These are phyloP conservation scores for Trichothecium roseum DNA, from an alignment of 2,329 filamentous ascomycete genomes.

Conservation along the genomic window DNA sequence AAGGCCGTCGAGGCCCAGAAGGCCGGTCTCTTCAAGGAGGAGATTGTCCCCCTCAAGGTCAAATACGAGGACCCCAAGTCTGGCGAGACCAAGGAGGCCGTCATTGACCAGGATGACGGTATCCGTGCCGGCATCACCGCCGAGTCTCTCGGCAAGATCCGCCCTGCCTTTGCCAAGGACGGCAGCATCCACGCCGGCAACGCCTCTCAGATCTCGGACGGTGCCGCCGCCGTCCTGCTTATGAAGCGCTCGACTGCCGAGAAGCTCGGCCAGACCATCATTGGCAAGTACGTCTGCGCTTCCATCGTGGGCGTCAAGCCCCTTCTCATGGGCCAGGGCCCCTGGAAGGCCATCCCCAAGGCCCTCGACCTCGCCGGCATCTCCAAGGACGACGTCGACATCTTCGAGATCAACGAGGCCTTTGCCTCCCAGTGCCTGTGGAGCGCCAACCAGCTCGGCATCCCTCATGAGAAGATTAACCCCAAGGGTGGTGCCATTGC, in stretches of 20 bases:
- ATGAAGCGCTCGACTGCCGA: constrained; percentile 93
- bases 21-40: constrained; percentile 81
- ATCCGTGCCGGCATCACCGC: constrained; percentile 75
- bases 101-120: constrained; percentile 78
- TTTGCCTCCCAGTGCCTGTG: constrained; percentile 93
- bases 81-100: constrained; percentile 73
- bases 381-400: constrained; percentile 81
- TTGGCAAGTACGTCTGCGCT: constrained; percentile 86
- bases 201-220: constrained; percentile 90
- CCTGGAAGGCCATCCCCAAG: constrained; percentile 91
- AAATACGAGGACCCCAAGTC: constrained; percentile 87
- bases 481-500: constrained; percentile 95
- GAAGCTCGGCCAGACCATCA: constrained; percentile 73
- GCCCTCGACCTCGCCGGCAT: constrained; percentile 83
- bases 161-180: constrained; percentile 80
- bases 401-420: constrained; percentile 98
- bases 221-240: constrained; percentile 85
- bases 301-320: constrained; percentile 83
- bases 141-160: constrained; percentile 85
- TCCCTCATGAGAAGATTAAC: constrained; percentile 84
- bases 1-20: constrained; percentile 82
- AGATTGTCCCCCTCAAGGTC: constrained; percentile 79
- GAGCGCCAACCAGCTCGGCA: constrained; percentile 79
- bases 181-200: constrained; percentile 95
- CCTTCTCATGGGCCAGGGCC: constrained; percentile 90